Evolutionary conservation across 106 monocot genomes (phyloP), one percentile per base, ranked within the genome.

Genomic region (Allium sativum): DNA sequence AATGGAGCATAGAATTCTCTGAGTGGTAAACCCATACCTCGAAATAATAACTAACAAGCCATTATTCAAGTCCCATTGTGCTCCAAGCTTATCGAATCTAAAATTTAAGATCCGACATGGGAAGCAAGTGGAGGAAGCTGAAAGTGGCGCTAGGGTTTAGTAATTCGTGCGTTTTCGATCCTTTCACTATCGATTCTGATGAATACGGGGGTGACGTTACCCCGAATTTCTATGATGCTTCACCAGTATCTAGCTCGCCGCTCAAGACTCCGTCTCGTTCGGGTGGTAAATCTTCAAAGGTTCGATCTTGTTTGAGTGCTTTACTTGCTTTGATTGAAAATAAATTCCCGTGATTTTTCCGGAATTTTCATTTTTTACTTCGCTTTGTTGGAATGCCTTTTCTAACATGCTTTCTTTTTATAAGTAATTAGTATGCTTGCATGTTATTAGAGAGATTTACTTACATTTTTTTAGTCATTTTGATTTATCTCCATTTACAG

Each of bases 281-380:
- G 42, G 78, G 83, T 21, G 78, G 91, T 76, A 58, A 74, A 56
- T 82, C 85, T 12, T 90, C 79, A 44, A 84, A 88, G 88, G 88
- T 88, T 45, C 57, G 65, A 42, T 44, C 64, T 68, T 31, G 31
- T 31, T 31, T 31, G 4, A 31, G 31, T 31, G 31, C 31, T 31
- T 31, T 31, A 2, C 31, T 31, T 31, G 31, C 31, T 31, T 31
- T 31, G 31, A 2, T 2, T 31, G 31, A 31, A 31, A 31, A 31
- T 31, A 31, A 31, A 31, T 31, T 31, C 31, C 31, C 31, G 31
- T 1, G 31, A 31, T 31, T 31, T 31, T 31, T 31, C 31, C 31
- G 31, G 5, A 31, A 31, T 62, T 71, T 65, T 9, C 11, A 52
- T 45, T 45, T 18, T 14, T 21, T 19, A 42, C 16, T 40, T 62